Base-by-base conservation (phyloP, 768 basidiomycete genomes). In the Macrolepiota dolichaula region DNA sequence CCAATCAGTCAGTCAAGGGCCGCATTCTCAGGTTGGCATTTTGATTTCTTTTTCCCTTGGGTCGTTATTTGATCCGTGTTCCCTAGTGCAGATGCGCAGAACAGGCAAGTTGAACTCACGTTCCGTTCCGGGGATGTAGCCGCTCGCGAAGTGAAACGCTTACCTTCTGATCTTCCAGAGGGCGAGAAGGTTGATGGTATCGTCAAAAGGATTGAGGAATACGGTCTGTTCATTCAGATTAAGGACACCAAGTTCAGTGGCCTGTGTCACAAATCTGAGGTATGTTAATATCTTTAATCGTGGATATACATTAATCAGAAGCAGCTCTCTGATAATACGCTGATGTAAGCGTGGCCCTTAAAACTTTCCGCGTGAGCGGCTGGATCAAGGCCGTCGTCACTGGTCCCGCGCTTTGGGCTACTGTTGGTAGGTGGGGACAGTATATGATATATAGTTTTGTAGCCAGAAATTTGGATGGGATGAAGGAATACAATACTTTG, bases 241-340 rank as follows among this genome's bases (percentile, higher is more conserved):
- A 84, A 90, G n/a, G 89, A 84, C 17, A 88, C 92, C 0, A 91
- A 88, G 69, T 77, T 98, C 52, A 87, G 82, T 63, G 96, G 96
- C 4, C 80, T 99, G 11, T 99, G 96, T 72, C 96, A 98, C 72
- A 95, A 94, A 73, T 92, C 93, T 10, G 84, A 98, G 82, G 94
- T 89, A 66, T 55, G 79, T 70, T 29, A 42, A 35, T 53, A 32
- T 36, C 24, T 35, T 55, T 17, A 51, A 37, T 50, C n/a, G 4
- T 17, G 55, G 59, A 59, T 42, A 40, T 54, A 24, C 36, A 37
- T 29, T 17, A 36, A 54, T 58, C 59, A 19, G 22, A 36, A 25
- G 29, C 64, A 97, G 94, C 80, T 98, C 46, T 91, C 95, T 6
- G 96, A 98, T 69, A 93, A 92, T 71, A 89, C 32, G 90, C 90